A percentile compares a stretch with the other conserved stretches of the same genome.
Conservation (phyloP, 2,329 filamentous ascomycete genomes). For the Penicillium brevicompactum region DNA sequence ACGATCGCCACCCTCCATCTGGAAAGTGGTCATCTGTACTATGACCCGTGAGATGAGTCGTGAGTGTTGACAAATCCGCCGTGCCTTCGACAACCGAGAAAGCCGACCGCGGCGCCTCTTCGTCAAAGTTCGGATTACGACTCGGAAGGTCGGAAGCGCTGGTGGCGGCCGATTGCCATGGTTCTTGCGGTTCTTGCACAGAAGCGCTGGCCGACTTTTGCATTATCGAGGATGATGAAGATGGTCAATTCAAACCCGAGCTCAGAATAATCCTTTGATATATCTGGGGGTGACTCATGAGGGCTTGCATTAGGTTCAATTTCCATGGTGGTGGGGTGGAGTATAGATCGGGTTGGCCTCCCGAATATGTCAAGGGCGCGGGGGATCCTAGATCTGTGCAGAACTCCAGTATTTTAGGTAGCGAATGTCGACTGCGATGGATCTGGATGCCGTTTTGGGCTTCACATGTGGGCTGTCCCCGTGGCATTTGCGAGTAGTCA, state of each 20-base stretch:
- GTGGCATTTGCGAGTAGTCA: not conserved
- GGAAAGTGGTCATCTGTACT: conserved; percentile 27
- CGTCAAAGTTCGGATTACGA: conserved; percentile 3
- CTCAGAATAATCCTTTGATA: not conserved
- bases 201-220: not conserved
- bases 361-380: not conserved
- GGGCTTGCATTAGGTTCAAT: not conserved
- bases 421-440: not conserved
- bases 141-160: not conserved
- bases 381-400: not conserved
- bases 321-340: conserved; percentile 2
- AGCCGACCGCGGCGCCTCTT: conserved; percentile 18
- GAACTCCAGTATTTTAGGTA: not conserved
- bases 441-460: not conserved
- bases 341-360: not conserved
- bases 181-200: not conserved
- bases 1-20: conserved; percentile 39
- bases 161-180: conserved; percentile 4
- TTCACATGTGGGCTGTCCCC: too few species aligned
- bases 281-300: not conserved
- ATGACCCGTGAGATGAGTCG: conserved; percentile 23
- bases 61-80: conserved; percentile 19
- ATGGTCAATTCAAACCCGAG: too few species aligned
- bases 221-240: not conserved
- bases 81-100: conserved; percentile 23